phyloP scores from a whole-genome alignment of 1,284 basidiomycete species.

The Austroboletus niveus region DNA sequence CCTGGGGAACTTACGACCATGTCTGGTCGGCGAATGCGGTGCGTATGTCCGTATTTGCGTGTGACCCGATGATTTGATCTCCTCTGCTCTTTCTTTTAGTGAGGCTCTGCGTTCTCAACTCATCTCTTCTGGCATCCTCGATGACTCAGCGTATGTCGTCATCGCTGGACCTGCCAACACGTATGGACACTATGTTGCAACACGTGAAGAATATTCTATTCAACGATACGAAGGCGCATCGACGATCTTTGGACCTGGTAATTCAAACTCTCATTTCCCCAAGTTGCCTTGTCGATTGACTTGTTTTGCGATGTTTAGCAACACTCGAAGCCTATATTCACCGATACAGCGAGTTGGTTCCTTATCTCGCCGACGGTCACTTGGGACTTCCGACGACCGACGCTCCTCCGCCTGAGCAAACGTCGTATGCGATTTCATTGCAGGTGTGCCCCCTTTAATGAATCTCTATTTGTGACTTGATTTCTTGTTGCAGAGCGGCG shows the following conservation, averaged over 20 bases:
- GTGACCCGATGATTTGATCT: not conserved
- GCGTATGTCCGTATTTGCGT: slow-evolving; percentile 2
- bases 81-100: slow-evolving; percentile 31
- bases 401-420: slow-evolving; percentile 64
- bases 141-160: slow-evolving; percentile 68
- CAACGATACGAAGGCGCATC: slow-evolving; percentile 84
- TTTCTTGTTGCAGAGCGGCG: slow-evolving; percentile 44
- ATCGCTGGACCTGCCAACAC: slow-evolving; percentile 80
- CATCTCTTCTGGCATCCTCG: slow-evolving; percentile 61
- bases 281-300: not conserved
- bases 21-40: slow-evolving; percentile 60
- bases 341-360: slow-evolving; percentile 66
- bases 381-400: slow-evolving; percentile 34
- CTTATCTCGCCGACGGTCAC: slow-evolving; percentile 52
- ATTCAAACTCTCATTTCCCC: slow-evolving; percentile 25
- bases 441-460: slow-evolving; percentile 40
- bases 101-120: slow-evolving; percentile 63
- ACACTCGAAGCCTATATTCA: slow-evolving; percentile 81
- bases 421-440: slow-evolving; percentile 64
- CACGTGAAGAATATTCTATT: slow-evolving; percentile 70
- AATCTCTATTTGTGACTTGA: not conserved
- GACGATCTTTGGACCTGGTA: slow-evolving; percentile 76
- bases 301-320: slow-evolving; percentile 34
- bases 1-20: slow-evolving; percentile 69
- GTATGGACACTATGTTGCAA: slow-evolving; percentile 75